These are phyloP conservation scores for Polygonum aviculare DNA, from an alignment of 148 eudicot genomes.

Conservation along the genomic window DNA sequence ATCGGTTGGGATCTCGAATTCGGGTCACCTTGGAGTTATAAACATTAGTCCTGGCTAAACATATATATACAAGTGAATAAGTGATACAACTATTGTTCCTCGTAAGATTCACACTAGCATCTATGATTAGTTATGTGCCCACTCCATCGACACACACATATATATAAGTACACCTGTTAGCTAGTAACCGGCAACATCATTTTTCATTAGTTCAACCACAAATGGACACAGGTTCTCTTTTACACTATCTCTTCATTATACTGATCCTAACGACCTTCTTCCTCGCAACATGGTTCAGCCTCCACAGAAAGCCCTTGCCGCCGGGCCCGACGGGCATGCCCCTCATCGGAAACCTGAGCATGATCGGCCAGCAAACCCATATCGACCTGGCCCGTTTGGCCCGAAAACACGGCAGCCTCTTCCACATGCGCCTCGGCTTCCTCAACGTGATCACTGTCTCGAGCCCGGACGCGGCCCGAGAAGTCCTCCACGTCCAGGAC, in stretches of 20 bases:
- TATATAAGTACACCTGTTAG: too few relatives aligned
- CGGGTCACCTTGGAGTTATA: too few relatives aligned
- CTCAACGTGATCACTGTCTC: slow-evolving; percentile 25
- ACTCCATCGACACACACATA: too few relatives aligned
- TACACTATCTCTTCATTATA: not conserved
- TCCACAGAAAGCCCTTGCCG: slow-evolving; percentile 12
- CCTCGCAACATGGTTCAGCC: not conserved
- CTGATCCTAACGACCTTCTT: slow-evolving; percentile 3
- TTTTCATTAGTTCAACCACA: too few relatives aligned
- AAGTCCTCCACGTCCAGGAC: slow-evolving; percentile 22
- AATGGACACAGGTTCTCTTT: not conserved
- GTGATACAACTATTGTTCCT: too few relatives aligned
- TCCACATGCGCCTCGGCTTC: slow-evolving; percentile 24
- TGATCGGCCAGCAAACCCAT: slow-evolving; percentile 25
- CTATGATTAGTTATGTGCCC: too few relatives aligned
- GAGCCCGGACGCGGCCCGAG: slow-evolving; percentile 17
- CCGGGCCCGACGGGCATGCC: slow-evolving; percentile 32
- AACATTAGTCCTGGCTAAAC: too few relatives aligned
- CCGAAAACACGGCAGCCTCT: slow-evolving; percentile 17
- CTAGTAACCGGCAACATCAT: too few relatives aligned
- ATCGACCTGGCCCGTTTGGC: slow-evolving; percentile 22
- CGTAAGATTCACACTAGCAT: too few relatives aligned
- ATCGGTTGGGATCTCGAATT: too few relatives aligned
- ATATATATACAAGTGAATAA: too few relatives aligned
- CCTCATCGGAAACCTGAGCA: slow-evolving; percentile 22